Evolutionary conservation across 192 early-diverging fungal genomes (phyloP).

Genomic region (Phlyctochytrium planicorne): DNA sequence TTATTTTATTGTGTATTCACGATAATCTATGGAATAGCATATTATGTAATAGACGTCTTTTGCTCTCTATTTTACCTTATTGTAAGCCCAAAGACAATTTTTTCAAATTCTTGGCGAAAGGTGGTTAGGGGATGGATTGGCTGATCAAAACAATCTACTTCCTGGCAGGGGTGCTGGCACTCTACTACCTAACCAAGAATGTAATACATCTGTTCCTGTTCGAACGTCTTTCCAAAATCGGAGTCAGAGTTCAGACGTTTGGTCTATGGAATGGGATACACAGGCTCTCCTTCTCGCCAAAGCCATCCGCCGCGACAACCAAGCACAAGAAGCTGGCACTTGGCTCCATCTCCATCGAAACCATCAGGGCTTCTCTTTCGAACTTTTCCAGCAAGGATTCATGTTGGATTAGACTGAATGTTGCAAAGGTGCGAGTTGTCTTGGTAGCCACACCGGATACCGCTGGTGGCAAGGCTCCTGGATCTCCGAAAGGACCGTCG

Average conservation of each 20-base stretch:
- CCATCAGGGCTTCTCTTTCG: neutral
- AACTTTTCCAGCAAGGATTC: neutral
- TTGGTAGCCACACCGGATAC: neutral
- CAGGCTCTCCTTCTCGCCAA: neutral
- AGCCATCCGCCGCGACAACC: neutral
- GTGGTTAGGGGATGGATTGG: too few relatives aligned
- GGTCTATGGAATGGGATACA: neutral
- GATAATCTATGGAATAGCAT: too few relatives aligned
- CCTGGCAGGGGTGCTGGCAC: neutral
- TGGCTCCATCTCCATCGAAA: neutral
- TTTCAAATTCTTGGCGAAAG: too few relatives aligned
- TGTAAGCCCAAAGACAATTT: too few relatives aligned
- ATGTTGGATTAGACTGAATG: neutral
- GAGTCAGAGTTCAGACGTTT: neutral
- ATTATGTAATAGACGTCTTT: too few relatives aligned
- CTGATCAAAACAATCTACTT: neutral
- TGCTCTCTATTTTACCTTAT: too few relatives aligned
- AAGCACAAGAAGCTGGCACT: neutral
- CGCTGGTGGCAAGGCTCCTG: neutral
- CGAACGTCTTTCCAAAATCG: neutral
- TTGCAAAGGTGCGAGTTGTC: neutral
- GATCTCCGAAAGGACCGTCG: too few relatives aligned
- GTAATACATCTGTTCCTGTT: neutral
- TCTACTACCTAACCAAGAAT: conserved; percentile 3
- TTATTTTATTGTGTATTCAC: too few relatives aligned